Percentiles rank a stretch among this genome's conserved stretches.
Evolutionary conservation across 2,329 filamentous ascomycete genomes (phyloP).

Genomic region (Fonsecaea pedrosoi): DNA sequence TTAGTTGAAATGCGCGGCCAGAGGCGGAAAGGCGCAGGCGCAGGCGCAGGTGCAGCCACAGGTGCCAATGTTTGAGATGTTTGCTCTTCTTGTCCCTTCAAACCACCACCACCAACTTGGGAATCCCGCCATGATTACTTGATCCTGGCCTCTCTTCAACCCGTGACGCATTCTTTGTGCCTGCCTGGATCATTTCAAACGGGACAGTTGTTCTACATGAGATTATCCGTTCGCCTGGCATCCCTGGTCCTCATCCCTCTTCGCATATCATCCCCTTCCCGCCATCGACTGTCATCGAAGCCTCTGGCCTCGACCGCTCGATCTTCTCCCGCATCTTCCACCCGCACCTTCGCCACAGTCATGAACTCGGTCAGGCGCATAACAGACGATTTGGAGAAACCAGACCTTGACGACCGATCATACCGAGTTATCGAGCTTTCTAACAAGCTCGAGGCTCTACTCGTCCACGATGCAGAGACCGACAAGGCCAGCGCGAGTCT

Average conservation of each 20-base stretch:
- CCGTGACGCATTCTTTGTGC: conserved; percentile 23
- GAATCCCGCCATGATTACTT: conserved; percentile 17
- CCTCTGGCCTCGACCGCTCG: conserved; percentile 18
- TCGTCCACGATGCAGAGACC: conserved; percentile 92
- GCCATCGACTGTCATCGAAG: conserved; percentile 21
- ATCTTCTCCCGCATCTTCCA: conserved; percentile 14
- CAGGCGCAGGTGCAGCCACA: neutral
- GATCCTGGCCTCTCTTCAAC: conserved; percentile 10
- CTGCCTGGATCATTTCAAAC: conserved; percentile 13
- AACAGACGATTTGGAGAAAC: conserved; percentile 79
- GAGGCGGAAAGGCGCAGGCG: neutral
- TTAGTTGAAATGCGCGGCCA: neutral
- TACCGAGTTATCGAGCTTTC: conserved; percentile 85
- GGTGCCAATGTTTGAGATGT: neutral
- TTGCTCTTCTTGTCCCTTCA: neutral
- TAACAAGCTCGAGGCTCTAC: conserved; percentile 86
- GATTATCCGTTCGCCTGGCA: conserved; percentile 29
- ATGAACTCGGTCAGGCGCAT: conserved; percentile 49
- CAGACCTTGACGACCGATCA: conserved; percentile 80
- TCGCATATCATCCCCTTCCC: conserved; percentile 21
- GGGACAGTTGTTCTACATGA: conserved; percentile 30
- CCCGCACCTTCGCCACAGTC: conserved; percentile 37
- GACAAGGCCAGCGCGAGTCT: conserved; percentile 96
- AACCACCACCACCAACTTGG: neutral
- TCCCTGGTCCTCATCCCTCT: conserved; percentile 26